These are phyloP conservation scores for Pholiota molesta DNA, from an alignment of 768 basidiomycete species.

Conservation along the genomic window DNA sequence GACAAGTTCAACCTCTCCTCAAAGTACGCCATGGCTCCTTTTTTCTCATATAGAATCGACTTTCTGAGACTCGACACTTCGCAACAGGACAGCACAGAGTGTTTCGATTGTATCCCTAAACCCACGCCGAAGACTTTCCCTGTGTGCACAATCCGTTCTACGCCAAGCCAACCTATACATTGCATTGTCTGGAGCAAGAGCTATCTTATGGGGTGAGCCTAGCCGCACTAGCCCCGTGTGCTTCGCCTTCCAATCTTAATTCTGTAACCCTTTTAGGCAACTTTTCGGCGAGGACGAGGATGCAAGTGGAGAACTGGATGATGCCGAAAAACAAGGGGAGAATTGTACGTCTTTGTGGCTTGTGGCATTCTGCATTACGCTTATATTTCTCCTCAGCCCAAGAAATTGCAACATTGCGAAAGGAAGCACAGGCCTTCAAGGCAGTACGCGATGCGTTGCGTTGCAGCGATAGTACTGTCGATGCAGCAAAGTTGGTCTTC, in stretches of 20 bases:
- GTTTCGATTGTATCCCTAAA: constrained; percentile 96
- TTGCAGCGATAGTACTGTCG: constrained; percentile 27
- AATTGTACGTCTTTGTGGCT: constrained; percentile 60
- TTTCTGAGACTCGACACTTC: background rate
- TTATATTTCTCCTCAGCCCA: constrained; percentile 52
- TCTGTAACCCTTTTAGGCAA: constrained; percentile 54
- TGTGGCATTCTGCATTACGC: background rate
- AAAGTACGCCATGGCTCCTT: constrained; percentile 54
- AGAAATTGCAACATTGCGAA: constrained; percentile 88
- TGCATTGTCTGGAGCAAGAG: constrained; percentile 99
- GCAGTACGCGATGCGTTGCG: constrained; percentile 66
- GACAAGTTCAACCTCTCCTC: constrained; percentile 93
- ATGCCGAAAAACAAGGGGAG: constrained; percentile 91
- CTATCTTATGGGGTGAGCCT: constrained; percentile 85
- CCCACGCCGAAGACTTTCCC: constrained; percentile 93
- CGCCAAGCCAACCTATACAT: constrained; percentile 96
- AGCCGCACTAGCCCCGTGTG: background rate
- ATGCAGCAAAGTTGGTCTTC: constrained; percentile 75
- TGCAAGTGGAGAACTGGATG: constrained; percentile 80
- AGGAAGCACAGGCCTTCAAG: constrained; percentile 87
- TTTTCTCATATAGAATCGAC: background rate
- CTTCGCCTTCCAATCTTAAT: constrained; percentile 7
- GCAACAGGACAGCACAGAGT: constrained; percentile 81
- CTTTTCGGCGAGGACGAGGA: constrained; percentile 94
- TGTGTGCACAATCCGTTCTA: constrained; percentile 96